These are phyloP conservation scores for Arthrocladium fulminans DNA, from an alignment of 2,329 filamentous ascomycete genomes.

Conservation along the genomic window DNA sequence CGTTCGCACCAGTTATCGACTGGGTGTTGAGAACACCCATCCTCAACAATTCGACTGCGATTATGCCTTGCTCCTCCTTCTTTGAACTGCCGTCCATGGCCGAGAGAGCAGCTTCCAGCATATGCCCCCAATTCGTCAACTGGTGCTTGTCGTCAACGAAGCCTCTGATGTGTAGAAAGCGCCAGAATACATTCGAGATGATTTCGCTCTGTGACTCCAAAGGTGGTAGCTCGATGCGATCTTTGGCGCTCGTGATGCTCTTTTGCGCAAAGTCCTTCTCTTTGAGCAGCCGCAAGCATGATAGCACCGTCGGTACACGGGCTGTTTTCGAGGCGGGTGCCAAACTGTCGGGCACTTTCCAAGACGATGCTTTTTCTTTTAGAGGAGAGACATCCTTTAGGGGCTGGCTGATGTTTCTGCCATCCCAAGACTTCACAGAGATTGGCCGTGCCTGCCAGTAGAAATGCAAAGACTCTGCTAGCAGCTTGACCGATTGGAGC, in stretches of 20 bases:
- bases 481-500: conserved; percentile 65
- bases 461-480: conserved; percentile 71
- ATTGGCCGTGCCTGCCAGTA: conserved; percentile 76
- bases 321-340: conserved; percentile 35
- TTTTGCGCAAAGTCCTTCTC: conserved; percentile 61
- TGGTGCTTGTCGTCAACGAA: conserved; percentile 73
- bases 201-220: conserved; percentile 61
- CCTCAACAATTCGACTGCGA: conserved; percentile 77
- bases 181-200: conserved; percentile 68
- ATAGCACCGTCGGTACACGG: conserved; percentile 11
- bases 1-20: conserved; percentile 3
- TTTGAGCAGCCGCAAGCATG: conserved; percentile 53
- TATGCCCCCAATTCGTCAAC: conserved; percentile 75
- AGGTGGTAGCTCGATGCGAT: conserved; percentile 13
- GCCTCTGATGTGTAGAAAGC: conserved; percentile 78
- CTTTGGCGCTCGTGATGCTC: conserved; percentile 44
- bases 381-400: conserved; percentile 48
- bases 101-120: conserved; percentile 61
- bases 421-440: conserved; percentile 75
- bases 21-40: conserved; percentile 62
- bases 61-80: conserved; percentile 67
- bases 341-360: conserved; percentile 58
- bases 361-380: conserved; percentile 50
- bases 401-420: conserved; percentile 57
- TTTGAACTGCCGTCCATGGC: conserved; percentile 49